Evolutionary conservation across 2,329 filamentous ascomycete species (phyloP).

Genomic region (Iodosphaeria phyllophila): DNA sequence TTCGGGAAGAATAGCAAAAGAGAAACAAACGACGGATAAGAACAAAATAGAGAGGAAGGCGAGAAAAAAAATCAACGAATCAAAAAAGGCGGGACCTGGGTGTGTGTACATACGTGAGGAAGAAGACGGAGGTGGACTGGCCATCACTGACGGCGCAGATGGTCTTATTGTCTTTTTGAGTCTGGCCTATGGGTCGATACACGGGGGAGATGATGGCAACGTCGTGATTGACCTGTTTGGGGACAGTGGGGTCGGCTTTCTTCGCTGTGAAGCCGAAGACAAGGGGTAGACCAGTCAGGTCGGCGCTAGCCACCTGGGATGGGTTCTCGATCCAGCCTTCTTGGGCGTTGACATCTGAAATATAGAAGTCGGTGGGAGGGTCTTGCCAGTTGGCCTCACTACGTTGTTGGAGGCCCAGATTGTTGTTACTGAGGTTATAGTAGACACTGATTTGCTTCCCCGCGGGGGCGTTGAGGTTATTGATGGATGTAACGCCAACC

Average conservation of each 20-base stretch:
- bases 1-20: too few relatives aligned
- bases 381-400: background rate
- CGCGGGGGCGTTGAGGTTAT: background rate
- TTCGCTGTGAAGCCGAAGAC: background rate
- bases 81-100: too few relatives aligned
- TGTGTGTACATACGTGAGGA: too few relatives aligned
- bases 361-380: background rate
- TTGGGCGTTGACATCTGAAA: background rate
- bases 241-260: background rate
- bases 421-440: background rate
- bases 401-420: background rate
- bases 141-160: background rate
- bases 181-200: background rate
- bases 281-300: background rate
- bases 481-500: background rate
- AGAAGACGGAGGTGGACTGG: background rate
- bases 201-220: background rate
- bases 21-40: too few relatives aligned
- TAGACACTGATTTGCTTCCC: background rate
- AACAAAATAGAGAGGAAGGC: too few relatives aligned
- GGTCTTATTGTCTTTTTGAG: background rate
- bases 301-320: background rate
- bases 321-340: background rate
- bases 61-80: too few relatives aligned
- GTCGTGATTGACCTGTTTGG: background rate